Percentiles rank a stretch among this genome's conserved stretches.
These are phyloP conservation scores for Tuber borchii DNA, from an alignment of 495 filamentous ascomycete species.

Conservation along the genomic window DNA sequence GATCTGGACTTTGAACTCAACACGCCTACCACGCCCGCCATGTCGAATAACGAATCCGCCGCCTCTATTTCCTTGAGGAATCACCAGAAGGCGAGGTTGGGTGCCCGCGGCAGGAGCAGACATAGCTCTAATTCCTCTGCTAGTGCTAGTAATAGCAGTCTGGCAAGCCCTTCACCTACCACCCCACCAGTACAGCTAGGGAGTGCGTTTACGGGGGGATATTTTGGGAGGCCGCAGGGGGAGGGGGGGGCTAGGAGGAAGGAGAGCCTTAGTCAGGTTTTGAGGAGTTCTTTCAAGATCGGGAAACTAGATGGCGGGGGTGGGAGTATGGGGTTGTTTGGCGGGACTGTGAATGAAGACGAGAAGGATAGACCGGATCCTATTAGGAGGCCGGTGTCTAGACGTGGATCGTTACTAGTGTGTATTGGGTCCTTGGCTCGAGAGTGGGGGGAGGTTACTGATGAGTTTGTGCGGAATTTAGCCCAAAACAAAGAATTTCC, in stretches of 20 bases:
- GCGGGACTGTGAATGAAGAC: slow-evolving; percentile 59
- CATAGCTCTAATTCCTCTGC: slow-evolving; percentile 26
- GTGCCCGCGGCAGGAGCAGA: slow-evolving; percentile 28
- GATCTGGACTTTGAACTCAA: slow-evolving; percentile 35
- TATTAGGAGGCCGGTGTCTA: slow-evolving; percentile 64
- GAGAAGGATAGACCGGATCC: slow-evolving; percentile 52
- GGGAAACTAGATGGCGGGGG: slow-evolving; percentile 13
- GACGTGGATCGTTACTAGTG: slow-evolving; percentile 82
- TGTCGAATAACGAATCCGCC: slow-evolving; percentile 31
- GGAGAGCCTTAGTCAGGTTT: slow-evolving; percentile 31
- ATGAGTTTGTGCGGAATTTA: slow-evolving; percentile 40
- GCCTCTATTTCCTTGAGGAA: slow-evolving; percentile 40
- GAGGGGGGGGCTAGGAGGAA: slow-evolving; percentile 20
- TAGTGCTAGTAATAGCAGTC: slow-evolving; percentile 15
- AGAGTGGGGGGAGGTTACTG: slow-evolving; percentile 1
- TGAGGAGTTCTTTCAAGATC: slow-evolving; percentile 33
- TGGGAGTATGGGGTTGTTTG: neutral
- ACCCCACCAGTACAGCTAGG: slow-evolving; percentile 26
- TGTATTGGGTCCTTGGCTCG: slow-evolving; percentile 34
- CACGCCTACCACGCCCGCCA: slow-evolving; percentile 20
- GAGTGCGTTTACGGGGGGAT: slow-evolving; percentile 26
- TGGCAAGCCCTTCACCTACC: slow-evolving; percentile 27
- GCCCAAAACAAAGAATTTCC: slow-evolving; percentile 94
- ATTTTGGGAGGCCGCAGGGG: slow-evolving; percentile 33
- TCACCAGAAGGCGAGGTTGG: slow-evolving; percentile 38